A percentile compares a stretch with the other conserved stretches of the same genome.
Evolutionary conservation across 2,329 filamentous ascomycete genomes (phyloP).

Genomic region (Xylariaceae sp.): DNA sequence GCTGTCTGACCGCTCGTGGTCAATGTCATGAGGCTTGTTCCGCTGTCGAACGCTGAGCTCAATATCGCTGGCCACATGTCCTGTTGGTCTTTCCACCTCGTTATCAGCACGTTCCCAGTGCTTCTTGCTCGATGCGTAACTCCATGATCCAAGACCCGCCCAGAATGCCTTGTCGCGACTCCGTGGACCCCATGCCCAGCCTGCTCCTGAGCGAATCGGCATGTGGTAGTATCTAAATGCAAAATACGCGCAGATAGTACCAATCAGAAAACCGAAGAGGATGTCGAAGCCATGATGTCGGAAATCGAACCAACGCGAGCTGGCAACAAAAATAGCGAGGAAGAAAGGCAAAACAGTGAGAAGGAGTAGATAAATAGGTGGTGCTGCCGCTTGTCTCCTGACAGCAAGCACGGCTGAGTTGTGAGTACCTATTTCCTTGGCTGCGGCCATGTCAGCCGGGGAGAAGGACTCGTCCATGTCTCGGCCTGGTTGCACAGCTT

Average conservation of each 20-base stretch:
- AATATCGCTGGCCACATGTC: conserved; percentile 20
- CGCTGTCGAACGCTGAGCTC: conserved; percentile 20
- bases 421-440: conserved; percentile 29
- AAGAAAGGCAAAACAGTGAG: conserved; percentile 68
- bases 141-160: conserved; percentile 61
- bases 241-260: conserved; percentile 65
- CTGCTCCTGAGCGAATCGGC: conserved; percentile 71
- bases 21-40: not conserved
- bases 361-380: conserved; percentile 73
- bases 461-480: conserved; percentile 25
- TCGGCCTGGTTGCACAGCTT: conserved; percentile 29
- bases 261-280: conserved; percentile 77
- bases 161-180: conserved; percentile 71
- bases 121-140: conserved; percentile 45
- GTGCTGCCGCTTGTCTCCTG: conserved; percentile 73
- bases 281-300: conserved; percentile 93
- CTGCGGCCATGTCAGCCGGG: conserved; percentile 23
- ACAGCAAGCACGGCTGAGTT: conserved; percentile 44
- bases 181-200: conserved; percentile 85
- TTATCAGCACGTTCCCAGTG: conserved; percentile 22
- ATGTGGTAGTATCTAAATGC: conserved; percentile 84
- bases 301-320: conserved; percentile 82
- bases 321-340: conserved; percentile 74
- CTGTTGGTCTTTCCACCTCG: conserved; percentile 15
- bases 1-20: conserved; percentile 4